phyloP scores from a whole-genome alignment of 2,329 filamentous ascomycete species.

The Aspergillus sp. region DNA sequence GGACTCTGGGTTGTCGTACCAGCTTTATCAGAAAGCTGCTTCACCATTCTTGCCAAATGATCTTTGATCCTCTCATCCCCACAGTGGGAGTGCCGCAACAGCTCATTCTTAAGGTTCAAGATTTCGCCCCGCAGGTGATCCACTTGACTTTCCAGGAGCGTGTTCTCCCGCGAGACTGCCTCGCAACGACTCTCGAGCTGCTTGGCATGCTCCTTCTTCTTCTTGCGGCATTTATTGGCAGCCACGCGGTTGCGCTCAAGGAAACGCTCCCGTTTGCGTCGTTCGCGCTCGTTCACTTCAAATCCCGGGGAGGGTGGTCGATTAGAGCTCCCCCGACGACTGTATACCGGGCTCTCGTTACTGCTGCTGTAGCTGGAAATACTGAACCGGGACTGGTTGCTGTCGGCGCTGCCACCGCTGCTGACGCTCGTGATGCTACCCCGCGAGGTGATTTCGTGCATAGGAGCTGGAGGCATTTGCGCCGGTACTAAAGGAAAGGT shows the following conservation, averaged over 20 bases:
- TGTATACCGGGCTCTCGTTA: neutral
- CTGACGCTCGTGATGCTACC: slow-evolving; percentile 1
- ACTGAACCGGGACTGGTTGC: neutral
- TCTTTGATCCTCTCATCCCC: slow-evolving; percentile 41
- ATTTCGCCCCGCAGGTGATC: slow-evolving; percentile 40
- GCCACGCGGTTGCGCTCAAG: slow-evolving; percentile 62
- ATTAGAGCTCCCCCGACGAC: neutral
- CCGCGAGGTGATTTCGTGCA: slow-evolving; percentile 6
- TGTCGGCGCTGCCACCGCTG: neutral
- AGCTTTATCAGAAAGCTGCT: slow-evolving; percentile 19
- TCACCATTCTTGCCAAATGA: slow-evolving; percentile 42
- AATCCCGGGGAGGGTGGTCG: neutral
- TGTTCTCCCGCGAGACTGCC: slow-evolving; percentile 39
- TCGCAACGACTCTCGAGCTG: slow-evolving; percentile 48
- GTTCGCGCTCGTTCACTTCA: neutral
- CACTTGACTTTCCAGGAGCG: slow-evolving; percentile 35
- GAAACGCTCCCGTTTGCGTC: slow-evolving; percentile 51
- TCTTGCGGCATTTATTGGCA: slow-evolving; percentile 63
- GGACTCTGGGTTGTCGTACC: neutral
- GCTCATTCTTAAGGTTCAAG: slow-evolving; percentile 43
- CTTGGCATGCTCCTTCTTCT: slow-evolving; percentile 61
- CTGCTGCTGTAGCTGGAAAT: neutral
- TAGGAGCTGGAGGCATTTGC: neutral
- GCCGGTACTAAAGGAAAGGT: neutral
- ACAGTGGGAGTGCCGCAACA: slow-evolving; percentile 44